phyloP scores from a whole-genome alignment of 1,284 basidiomycete genomes.

The Lentinula novae-zelandiae region DNA sequence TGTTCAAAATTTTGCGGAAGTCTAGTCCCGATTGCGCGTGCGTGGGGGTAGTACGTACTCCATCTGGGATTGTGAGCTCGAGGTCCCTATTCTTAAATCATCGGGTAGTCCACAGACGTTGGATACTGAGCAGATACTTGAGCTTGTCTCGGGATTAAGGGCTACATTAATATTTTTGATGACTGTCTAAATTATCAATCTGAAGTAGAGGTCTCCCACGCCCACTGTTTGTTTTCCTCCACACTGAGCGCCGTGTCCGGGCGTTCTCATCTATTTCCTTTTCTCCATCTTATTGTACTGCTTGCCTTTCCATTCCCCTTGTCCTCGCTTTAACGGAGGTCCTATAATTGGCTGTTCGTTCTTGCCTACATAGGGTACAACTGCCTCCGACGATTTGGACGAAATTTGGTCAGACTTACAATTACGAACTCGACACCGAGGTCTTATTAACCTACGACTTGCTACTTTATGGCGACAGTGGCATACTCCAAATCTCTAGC shows the following conservation, averaged over 20 bases:
- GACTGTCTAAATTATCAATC: not conserved
- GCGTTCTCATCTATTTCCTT: not conserved
- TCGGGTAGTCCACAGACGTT: too few species aligned
- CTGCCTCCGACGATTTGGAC: not conserved
- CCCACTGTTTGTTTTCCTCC: not conserved
- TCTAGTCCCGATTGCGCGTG: too few species aligned
- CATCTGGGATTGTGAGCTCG: too few species aligned
- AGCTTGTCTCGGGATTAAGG: too few species aligned
- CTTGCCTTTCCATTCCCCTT: not conserved
- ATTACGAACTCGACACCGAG: conserved; percentile 1
- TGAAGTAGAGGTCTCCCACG: not conserved
- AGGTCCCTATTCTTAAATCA: too few species aligned
- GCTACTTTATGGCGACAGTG: conserved; percentile 5
- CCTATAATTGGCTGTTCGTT: not conserved
- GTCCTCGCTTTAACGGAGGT: not conserved
- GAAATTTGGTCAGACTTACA: not conserved
- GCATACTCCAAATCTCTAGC: conserved; percentile 29
- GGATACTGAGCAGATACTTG: too few species aligned
- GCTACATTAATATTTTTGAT: not conserved
- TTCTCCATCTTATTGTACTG: not conserved
- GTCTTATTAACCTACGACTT: not conserved
- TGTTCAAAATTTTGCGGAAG: too few species aligned
- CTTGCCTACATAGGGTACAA: conserved; percentile 12
- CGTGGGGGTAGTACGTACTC: too few species aligned
- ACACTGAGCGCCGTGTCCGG: not conserved